Conservation (phyloP, 768 basidiomycete species). For the Phlebiopsis flavidoalba region DNA sequence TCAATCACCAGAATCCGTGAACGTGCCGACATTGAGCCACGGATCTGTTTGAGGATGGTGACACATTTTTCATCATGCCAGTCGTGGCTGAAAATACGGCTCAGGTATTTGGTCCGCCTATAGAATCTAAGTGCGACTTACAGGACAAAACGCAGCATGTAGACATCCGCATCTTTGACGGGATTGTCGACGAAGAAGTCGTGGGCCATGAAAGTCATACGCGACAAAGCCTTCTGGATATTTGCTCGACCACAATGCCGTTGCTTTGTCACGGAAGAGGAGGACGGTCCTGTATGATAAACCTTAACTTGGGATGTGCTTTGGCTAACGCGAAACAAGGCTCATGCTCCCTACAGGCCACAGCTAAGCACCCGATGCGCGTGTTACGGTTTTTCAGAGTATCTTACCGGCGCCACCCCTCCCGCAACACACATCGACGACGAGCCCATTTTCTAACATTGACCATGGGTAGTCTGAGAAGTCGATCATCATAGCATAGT, state of each 20-base stretch:
- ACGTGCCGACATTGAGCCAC: background rate
- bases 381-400: too few relatives aligned
- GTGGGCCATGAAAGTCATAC: conserved; percentile 4
- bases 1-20: conserved; percentile 11
- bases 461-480: conserved; percentile 11
- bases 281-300: conserved; percentile 18
- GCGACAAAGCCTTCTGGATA: conserved; percentile 2
- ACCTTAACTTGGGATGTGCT: conserved; percentile 8
- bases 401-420: conserved; percentile 10
- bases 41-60: conserved; percentile 4
- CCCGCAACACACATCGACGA: conserved; percentile 15
- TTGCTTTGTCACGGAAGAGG: conserved; percentile 7
- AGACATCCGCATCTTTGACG: conserved; percentile 10
- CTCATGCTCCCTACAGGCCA: conserved; percentile 4
- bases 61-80: conserved; percentile 11
- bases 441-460: background rate
- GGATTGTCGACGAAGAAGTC: conserved; percentile 15
- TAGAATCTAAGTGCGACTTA: background rate
- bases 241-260: conserved; percentile 6
- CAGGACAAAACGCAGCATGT: conserved; percentile 11
- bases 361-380: background rate
- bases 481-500: too few relatives aligned
- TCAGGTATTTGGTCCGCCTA: background rate
- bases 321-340: conserved; percentile 13
- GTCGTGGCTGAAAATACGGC: conserved; percentile 4